Base-by-base conservation (phyloP, 1,284 basidiomycete species). In the Coniferiporia sulphurascens region DNA sequence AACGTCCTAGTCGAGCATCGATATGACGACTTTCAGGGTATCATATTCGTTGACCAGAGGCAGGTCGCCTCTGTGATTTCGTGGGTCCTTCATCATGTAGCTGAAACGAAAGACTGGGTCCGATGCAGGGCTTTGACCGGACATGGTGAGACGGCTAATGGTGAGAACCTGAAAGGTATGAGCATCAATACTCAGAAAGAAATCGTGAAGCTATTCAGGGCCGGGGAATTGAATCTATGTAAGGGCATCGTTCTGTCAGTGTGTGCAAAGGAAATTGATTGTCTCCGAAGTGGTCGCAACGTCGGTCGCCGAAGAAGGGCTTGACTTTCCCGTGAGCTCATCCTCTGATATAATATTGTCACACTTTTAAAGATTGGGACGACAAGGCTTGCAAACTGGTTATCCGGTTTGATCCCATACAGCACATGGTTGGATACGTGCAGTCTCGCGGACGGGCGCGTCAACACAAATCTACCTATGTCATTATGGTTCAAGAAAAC, bases 391-490 rank as follows among this genome's bases (percentile, higher is more conserved):
- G 91, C 70, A 87, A 91, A 66, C 76, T 93, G n/a, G 88, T 92
- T 53, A 78, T 93, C 60, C 86, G 91, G 9, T 92, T 91, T 65
- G 89, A 94, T 67, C 75, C 81, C 0, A 74, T 92, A 10, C 80
- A 86, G 49, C 88, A 90, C 63, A 85, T 93, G 79, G 85, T 91
- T 7, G 87, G 85, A 54, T 93, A 91, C 62, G 81, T 90, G 45
- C 92, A 95, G 70, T 92, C 89, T 45, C 83, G 92, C 35, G 92
- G 92, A 32, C 80, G 92, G 17, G 91, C 92, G 1, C 79, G 92
- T 48, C 87, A 86, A 61, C 81, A 82, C 60, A 76, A 80, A 0
- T 92, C 91, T 0, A 86, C 83, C 0, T 93, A 89, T 66, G 76
- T 93, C 44, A 78, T 93, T 48, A 88, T 95, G 87, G 77, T 90